Percentiles rank a stretch among this genome's conserved stretches.
Conservation (phyloP, 768 basidiomycete species). For the Tylopilus subfusipes region DNA sequence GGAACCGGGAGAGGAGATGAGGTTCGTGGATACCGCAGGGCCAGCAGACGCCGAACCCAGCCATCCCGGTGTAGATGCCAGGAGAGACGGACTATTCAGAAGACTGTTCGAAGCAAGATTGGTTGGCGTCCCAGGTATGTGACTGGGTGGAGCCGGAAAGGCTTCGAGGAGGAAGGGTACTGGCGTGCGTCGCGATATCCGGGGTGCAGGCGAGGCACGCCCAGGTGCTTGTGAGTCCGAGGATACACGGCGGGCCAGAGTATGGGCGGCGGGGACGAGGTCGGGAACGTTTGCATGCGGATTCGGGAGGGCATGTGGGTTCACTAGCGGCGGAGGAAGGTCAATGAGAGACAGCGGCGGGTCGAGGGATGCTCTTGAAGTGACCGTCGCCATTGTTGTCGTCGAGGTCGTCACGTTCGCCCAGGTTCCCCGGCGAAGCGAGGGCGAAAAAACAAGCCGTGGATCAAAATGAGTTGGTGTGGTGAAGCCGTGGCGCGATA, state of each 20-base stretch:
- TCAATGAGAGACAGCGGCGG: constrained; percentile 3
- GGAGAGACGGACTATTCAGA: constrained; percentile 11
- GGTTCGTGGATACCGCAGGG: constrained; percentile 1
- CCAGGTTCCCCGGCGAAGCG: constrained; percentile 9
- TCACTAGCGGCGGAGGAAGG: constrained; percentile 8
- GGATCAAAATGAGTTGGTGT: constrained; percentile 12
- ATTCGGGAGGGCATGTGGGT: constrained; percentile 15
- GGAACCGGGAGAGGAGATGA: background rate
- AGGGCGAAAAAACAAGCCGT: constrained; percentile 21
- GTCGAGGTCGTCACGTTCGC: constrained; percentile 15
- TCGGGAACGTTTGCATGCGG: constrained; percentile 14
- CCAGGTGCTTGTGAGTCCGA: constrained; percentile 25
- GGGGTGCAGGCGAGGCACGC: constrained; percentile 24
- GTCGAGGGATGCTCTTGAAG: constrained; percentile 20
- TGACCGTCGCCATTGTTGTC: constrained; percentile 18
- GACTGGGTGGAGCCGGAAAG: constrained; percentile 36
- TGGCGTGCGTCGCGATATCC: constrained; percentile 29
- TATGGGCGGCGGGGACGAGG: constrained; percentile 2
- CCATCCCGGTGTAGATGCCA: constrained; percentile 10
- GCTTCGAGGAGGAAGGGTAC: constrained; percentile 37
- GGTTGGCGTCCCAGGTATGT: constrained; percentile 27
- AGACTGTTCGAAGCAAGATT: background rate
- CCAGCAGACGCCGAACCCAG: constrained; percentile 4
- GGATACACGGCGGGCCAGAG: constrained; percentile 21
- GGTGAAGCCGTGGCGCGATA: constrained; percentile 8